Percentiles rank a stretch among this genome's conserved stretches.
Evolutionary conservation across 768 basidiomycete species (phyloP).

Genomic region (Serendipita sp.): DNA sequence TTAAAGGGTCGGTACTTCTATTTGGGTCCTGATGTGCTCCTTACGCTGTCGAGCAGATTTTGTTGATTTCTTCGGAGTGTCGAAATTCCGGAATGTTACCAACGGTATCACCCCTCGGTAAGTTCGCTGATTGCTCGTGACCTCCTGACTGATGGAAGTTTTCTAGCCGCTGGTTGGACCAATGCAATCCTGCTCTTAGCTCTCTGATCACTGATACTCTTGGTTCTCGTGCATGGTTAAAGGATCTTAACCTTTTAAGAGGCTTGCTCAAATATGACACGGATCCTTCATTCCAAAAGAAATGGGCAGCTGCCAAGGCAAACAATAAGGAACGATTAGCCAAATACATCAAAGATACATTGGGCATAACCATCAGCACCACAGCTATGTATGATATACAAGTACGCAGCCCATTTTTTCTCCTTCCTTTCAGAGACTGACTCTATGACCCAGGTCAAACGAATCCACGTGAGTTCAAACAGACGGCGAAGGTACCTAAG

Average conservation of each 20-base stretch:
- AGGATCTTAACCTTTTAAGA: slow-evolving; percentile 62
- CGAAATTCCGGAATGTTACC: slow-evolving; percentile 38
- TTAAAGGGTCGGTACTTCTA: slow-evolving; percentile 27
- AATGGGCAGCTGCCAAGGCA: slow-evolving; percentile 76
- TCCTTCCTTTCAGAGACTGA: background rate
- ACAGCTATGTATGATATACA: slow-evolving; percentile 83
- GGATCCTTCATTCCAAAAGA: slow-evolving; percentile 54
- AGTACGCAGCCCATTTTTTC: slow-evolving; percentile 40
- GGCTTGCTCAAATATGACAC: slow-evolving; percentile 59
- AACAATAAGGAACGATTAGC: slow-evolving; percentile 85
- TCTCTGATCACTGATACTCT: slow-evolving; percentile 73
- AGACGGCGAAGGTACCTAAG: background rate
- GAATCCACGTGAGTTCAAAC: background rate
- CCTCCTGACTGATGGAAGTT: slow-evolving; percentile 31
- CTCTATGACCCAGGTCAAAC: background rate
- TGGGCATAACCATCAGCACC: slow-evolving; percentile 59
- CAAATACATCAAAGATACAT: slow-evolving; percentile 48
- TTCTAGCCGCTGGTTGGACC: slow-evolving; percentile 81
- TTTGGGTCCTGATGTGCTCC: background rate
- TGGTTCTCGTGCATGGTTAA: slow-evolving; percentile 67
- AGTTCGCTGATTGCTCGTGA: background rate
- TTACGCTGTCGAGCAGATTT: slow-evolving; percentile 36
- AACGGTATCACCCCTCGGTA: slow-evolving; percentile 56
- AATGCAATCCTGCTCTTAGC: slow-evolving; percentile 82
- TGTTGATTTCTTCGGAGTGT: slow-evolving; percentile 77